phyloP scores from a whole-genome alignment of 306 rosid genomes.

The Quercus variabilis region DNA sequence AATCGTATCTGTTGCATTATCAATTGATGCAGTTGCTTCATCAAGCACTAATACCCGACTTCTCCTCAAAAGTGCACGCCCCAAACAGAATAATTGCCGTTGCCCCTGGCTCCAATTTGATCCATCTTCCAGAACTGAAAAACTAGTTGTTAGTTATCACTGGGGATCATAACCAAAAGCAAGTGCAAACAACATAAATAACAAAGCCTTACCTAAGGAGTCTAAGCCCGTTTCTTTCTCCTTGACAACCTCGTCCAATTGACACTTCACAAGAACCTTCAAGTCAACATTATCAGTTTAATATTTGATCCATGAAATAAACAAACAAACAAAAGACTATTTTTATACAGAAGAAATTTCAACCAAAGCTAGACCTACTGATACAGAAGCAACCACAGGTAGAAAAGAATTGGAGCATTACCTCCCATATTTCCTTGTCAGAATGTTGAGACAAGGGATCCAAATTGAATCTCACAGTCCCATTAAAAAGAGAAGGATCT shows the following conservation, averaged over 20 bases:
- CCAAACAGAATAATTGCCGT: constrained; percentile 80
- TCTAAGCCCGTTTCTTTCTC: constrained; percentile 37
- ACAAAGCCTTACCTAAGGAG: constrained; percentile 28
- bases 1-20: constrained; percentile 87
- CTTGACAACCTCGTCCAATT: constrained; percentile 37
- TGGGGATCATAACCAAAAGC: too few relatives aligned
- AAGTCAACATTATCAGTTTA: background rate
- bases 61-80: constrained; percentile 82
- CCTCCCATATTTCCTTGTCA: constrained; percentile 71
- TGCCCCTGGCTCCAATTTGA: constrained; percentile 99
- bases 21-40: constrained; percentile 96
- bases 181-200: too few relatives aligned
- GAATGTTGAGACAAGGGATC: constrained; percentile 65
- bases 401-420: constrained; percentile 2
- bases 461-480: constrained; percentile 50
- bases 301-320: background rate
- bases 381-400: background rate
- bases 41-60: constrained; percentile 79
- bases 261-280: constrained; percentile 51
- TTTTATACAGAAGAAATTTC: background rate
- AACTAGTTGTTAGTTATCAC: background rate
- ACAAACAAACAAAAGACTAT: background rate
- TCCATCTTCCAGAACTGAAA: constrained; percentile 31
- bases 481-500: constrained; percentile 75
- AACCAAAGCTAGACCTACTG: background rate